Evolutionary conservation across 225 moss, liverwort and hornwort species (phyloP).

Genomic region (Bryum argenteum): DNA sequence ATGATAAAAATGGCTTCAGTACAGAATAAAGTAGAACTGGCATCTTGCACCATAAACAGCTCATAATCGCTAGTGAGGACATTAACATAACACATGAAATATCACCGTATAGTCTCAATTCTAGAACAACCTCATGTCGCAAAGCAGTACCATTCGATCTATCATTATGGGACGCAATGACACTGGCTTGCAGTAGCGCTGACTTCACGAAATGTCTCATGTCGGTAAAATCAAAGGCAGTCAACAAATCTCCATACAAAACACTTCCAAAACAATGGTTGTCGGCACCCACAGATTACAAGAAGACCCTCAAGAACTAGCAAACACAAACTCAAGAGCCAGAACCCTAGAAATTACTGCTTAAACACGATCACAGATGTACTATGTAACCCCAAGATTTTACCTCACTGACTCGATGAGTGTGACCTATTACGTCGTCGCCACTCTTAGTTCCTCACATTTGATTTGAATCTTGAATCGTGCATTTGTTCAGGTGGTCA

Average conservation of each 20-base stretch:
- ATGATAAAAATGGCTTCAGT: background rate
- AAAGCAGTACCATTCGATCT: background rate
- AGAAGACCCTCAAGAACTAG: background rate
- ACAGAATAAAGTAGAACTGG: background rate
- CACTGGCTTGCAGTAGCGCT: background rate
- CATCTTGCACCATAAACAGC: background rate
- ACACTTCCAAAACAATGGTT: background rate
- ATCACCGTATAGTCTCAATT: too few species aligned
- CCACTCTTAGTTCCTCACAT: background rate
- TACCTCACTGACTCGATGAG: background rate
- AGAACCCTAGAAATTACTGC: background rate
- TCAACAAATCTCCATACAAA: conserved; percentile 1
- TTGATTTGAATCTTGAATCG: background rate
- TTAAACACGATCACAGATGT: background rate
- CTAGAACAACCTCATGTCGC: too few species aligned
- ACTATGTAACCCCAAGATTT: background rate
- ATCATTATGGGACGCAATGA: background rate
- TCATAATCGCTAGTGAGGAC: background rate
- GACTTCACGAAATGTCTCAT: background rate
- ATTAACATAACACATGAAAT: background rate
- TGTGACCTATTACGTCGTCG: background rate
- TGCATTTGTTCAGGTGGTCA: background rate
- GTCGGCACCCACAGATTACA: too few species aligned
- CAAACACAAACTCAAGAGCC: background rate
- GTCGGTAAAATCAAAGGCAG: background rate